Evolutionary conservation across 2,329 filamentous ascomycete species (phyloP).

Genomic region (Endocalyx cinctus): DNA sequence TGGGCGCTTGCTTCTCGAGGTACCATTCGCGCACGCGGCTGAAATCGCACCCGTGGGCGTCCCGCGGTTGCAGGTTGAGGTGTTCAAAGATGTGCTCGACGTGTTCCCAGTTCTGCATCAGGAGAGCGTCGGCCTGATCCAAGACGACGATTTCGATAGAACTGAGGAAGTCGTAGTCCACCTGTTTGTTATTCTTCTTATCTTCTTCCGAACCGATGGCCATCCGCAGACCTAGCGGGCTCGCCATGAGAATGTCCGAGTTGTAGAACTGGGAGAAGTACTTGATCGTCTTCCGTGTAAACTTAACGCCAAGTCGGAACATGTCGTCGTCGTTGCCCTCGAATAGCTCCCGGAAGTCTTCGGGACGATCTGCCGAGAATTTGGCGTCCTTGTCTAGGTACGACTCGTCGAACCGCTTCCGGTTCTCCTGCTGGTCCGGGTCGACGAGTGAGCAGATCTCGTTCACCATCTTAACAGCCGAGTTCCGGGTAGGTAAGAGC

Average conservation of each 20-base stretch:
- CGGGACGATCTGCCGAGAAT: slow-evolving; percentile 69
- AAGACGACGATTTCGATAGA: slow-evolving; percentile 88
- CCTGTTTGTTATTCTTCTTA: slow-evolving; percentile 60
- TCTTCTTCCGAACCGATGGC: slow-evolving; percentile 77
- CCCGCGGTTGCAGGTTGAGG: slow-evolving; percentile 83
- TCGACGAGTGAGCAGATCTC: slow-evolving; percentile 70
- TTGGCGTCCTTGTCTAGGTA: slow-evolving; percentile 67
- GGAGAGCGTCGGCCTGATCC: slow-evolving; percentile 86
- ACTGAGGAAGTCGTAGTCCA: slow-evolving; percentile 85
- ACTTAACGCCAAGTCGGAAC: slow-evolving; percentile 93
- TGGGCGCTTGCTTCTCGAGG: slow-evolving; percentile 76
- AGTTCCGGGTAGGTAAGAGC: slow-evolving; percentile 81
- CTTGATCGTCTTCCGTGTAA: slow-evolving; percentile 92
- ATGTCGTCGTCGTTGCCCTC: slow-evolving; percentile 95
- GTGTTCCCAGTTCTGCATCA: slow-evolving; percentile 99
- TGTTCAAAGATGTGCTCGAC: slow-evolving; percentile 88
- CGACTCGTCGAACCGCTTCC: slow-evolving; percentile 82
- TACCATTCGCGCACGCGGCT: slow-evolving; percentile 88
- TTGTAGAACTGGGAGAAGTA: slow-evolving; percentile 95
- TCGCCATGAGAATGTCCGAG: slow-evolving; percentile 90
- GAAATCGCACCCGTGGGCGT: slow-evolving; percentile 90
- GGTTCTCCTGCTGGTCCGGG: slow-evolving; percentile 91
- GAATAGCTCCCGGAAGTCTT: slow-evolving; percentile 86
- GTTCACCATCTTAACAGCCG: slow-evolving; percentile 74
- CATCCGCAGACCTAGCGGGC: slow-evolving; percentile 82